A percentile compares a stretch with the other conserved stretches of the same genome.
These are phyloP conservation scores for Dipteronia dyeriana DNA, from an alignment of 345 rosid species.

Conservation along the genomic window DNA sequence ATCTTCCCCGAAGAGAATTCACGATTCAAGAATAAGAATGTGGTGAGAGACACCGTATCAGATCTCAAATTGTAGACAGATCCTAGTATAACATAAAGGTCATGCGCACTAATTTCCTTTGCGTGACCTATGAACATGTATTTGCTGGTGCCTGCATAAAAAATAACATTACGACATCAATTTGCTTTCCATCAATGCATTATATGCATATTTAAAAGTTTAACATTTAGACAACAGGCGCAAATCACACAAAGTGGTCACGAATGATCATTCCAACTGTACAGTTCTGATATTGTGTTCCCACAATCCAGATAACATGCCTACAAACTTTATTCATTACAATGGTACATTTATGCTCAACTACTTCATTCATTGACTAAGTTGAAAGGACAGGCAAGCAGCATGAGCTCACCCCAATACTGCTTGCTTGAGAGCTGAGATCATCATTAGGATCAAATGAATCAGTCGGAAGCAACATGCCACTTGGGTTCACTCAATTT, in stretches of 20 bases:
- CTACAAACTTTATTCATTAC: neutral
- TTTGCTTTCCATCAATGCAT: neutral
- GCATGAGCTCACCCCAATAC: neutral
- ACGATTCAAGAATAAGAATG: neutral
- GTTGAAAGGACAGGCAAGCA: neutral
- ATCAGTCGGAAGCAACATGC: neutral
- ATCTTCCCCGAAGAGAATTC: constrained; percentile 4
- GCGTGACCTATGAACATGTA: neutral
- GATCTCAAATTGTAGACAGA: neutral
- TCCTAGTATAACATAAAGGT: neutral
- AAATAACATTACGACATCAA: constrained; percentile 1
- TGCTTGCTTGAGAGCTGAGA: neutral
- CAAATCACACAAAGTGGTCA: constrained; percentile 1
- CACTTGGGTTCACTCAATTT: neutral
- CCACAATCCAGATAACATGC: neutral
- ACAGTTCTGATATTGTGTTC: neutral
- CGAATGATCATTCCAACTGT: neutral
- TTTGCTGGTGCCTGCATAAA: constrained; percentile 6
- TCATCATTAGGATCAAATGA: neutral
- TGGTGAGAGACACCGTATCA: neutral
- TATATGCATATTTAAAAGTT: neutral
- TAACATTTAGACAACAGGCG: neutral
- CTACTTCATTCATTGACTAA: neutral
- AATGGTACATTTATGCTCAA: neutral
- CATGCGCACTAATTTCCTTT: neutral